Evolutionary conservation across 169 alveolate species (phyloP).

Genomic region (Plasmodium knowlesi): DNA sequence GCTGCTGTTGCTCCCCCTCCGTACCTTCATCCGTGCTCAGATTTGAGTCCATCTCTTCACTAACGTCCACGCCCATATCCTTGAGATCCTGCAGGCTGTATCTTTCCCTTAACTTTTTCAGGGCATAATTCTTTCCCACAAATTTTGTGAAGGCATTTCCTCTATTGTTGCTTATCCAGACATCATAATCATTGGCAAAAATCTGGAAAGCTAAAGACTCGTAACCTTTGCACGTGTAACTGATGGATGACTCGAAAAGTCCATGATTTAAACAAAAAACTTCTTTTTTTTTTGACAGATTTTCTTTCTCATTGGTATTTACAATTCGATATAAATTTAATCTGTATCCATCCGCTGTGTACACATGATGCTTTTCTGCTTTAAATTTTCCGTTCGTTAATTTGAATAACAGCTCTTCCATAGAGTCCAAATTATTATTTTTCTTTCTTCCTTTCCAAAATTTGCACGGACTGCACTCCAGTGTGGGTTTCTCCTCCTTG

Average conservation of each 20-base stretch:
- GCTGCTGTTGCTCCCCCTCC: neutral
- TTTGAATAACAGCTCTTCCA: conserved; percentile 13
- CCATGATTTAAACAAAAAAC: conserved; percentile 68
- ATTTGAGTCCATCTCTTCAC: neutral
- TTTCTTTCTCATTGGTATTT: neutral
- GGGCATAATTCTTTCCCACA: conserved; percentile 53
- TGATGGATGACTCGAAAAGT: conserved; percentile 35
- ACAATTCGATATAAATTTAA: conserved; percentile 51
- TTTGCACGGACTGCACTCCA: neutral
- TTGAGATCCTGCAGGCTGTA: conserved; percentile 20
- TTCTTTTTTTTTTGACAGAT: neutral
- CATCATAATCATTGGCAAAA: conserved; percentile 42
- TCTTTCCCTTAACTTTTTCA: conserved; percentile 28
- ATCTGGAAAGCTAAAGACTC: conserved; percentile 36
- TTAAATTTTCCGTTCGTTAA: conserved; percentile 21
- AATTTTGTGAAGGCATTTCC: conserved; percentile 44
- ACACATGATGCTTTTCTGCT: conserved; percentile 57
- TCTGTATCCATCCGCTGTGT: conserved; percentile 52
- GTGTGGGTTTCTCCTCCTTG: neutral
- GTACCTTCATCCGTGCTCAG: neutral
- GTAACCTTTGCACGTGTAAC: conserved; percentile 14
- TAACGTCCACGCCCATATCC: conserved; percentile 25
- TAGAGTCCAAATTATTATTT: conserved; percentile 9
- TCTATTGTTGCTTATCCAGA: conserved; percentile 53
- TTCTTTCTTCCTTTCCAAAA: neutral